Evolutionary conservation across 306 rosid species (phyloP).

Genomic region (Morella rubra): DNA sequence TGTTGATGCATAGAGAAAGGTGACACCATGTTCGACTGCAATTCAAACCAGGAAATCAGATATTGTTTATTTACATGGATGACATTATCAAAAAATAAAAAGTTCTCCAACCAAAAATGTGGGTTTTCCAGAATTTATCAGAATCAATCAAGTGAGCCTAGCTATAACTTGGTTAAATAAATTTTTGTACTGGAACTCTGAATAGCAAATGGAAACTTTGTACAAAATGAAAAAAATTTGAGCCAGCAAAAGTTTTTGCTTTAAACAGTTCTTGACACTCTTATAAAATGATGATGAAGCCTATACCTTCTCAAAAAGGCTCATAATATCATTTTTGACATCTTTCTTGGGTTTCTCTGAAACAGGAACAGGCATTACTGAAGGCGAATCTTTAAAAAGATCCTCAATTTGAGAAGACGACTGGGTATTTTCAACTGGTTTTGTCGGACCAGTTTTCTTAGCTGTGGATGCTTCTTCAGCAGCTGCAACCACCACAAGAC

Average conservation of each 20-base stretch:
- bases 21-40: constrained; percentile 83
- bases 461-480: constrained; percentile 55
- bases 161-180: not conserved
- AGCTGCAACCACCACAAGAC: constrained; percentile 57
- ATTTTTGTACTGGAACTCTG: constrained; percentile 6
- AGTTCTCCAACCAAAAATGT: constrained; percentile 1
- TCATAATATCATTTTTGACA: constrained; percentile 88
- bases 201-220: not conserved
- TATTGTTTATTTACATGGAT: constrained; percentile 16
- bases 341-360: constrained; percentile 72
- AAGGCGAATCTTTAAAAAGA: constrained; percentile 65
- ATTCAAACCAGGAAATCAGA: constrained; percentile 36
- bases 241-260: not conserved
- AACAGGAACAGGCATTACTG: constrained; percentile 40
- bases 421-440: constrained; percentile 53
- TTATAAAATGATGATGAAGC: constrained; percentile 7
- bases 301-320: constrained; percentile 95
- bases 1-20: constrained; percentile 93
- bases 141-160: not conserved
- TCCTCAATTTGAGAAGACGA: constrained; percentile 75
- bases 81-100: not conserved
- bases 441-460: constrained; percentile 56
- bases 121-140: not conserved
- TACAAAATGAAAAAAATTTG: not conserved
- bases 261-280: constrained; percentile 19